Conservation (phyloP, 768 basidiomycete genomes). For the Pleurotus giganteus region DNA sequence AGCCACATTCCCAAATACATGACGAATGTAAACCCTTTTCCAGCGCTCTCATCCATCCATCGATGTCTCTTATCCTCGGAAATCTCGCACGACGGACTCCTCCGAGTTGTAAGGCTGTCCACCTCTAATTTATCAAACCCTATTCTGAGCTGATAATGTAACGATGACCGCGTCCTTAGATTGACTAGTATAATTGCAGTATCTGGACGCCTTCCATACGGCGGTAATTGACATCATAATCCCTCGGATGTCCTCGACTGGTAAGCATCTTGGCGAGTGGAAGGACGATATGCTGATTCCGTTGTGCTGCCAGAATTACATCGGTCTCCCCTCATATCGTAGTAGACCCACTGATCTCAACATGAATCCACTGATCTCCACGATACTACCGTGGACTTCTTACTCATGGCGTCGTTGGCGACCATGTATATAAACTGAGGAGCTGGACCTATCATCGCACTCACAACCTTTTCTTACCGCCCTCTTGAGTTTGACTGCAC, state of each 20-base stretch:
- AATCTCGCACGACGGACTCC: too few relatives aligned
- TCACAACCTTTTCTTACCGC: background rate
- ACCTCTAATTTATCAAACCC: too few relatives aligned
- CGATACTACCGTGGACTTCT: too few relatives aligned
- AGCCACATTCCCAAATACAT: too few relatives aligned
- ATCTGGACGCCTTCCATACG: background rate
- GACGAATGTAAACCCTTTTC: too few relatives aligned
- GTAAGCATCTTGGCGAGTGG: background rate
- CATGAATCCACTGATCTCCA: background rate
- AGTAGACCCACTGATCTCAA: background rate
- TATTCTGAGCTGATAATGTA: background rate
- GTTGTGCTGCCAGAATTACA: background rate
- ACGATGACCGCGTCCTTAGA: background rate
- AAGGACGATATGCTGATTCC: background rate
- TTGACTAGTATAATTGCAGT: background rate
- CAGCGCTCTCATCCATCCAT: too few relatives aligned
- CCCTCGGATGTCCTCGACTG: background rate
- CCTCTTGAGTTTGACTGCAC: background rate
- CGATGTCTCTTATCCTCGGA: too few relatives aligned
- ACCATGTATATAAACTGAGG: background rate
- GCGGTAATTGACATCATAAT: background rate
- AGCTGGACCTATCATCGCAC: too few relatives aligned
- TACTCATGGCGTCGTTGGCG: background rate
- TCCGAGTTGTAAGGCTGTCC: too few relatives aligned
- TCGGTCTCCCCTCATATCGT: background rate